Evolutionary conservation across 1,284 basidiomycete genomes (phyloP), one percentile per base, ranked within the genome.

Genomic region (Neonothopanus nambi): DNA sequence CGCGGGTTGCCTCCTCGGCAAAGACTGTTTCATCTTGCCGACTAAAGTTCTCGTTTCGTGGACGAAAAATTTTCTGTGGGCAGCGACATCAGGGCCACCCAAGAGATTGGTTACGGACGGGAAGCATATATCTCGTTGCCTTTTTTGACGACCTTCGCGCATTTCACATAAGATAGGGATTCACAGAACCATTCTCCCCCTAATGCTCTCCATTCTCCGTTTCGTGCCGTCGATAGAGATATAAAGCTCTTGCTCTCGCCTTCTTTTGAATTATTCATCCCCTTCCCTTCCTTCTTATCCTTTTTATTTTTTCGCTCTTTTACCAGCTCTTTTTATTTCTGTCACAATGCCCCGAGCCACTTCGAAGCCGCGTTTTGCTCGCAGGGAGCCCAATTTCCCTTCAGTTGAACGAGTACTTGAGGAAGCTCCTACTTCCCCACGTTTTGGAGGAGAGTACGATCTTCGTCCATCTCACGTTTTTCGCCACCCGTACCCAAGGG

Each of bases 381-480:
- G 44, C 39, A 48, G 28, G 20, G 52, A 54, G 17, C 45, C 18
- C 17, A 17, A 21, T 15, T 48, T 48, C 7, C 52, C 52, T 13
- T 47, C 45, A 3, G 42, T 54, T n/a, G 36, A 24, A 17, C 15
- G 23, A 1, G 40, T 48, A 3, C 46, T 54, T 3, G 52, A 48
- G 9, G 52, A 54, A 12, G 33, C 17, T 18, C 39, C 35, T 33
- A 26, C 24, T n/a, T 12, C n/a, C 17, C 37, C 18, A 15, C 36
- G 12, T 12, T 38, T 43, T 12, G 12, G 24, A 43, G 15, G 13
- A 9, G 8, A 13, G 30, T 33, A 33, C 13, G 45, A 43, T 18
- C 20, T 46, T 6, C 24, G 51, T 5, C 52, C 52, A 7, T 48
- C 52, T 21, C 37, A 44, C 24, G 52, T 54, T 3, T 43, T 54